These are phyloP conservation scores for Phytopythium vexans DNA, from an alignment of 352 stramenopile genomes.

Conservation along the genomic window DNA sequence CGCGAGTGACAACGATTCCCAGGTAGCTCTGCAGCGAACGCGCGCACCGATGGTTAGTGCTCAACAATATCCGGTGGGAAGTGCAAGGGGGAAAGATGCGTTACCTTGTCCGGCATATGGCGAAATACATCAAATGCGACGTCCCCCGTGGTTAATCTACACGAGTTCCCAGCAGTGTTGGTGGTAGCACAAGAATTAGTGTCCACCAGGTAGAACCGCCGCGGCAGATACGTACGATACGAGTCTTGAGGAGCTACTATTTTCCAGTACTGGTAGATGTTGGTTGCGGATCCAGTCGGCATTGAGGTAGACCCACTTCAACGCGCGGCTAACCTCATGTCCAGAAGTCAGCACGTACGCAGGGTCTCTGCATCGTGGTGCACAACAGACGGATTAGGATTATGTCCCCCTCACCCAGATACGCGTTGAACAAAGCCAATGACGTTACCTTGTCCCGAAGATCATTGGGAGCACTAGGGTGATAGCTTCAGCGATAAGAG, in stretches of 20 bases:
- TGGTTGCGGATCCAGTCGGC: slow-evolving; percentile 81
- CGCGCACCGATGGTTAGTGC: too few species aligned
- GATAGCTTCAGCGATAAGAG: slow-evolving; percentile 77
- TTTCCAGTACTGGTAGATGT: slow-evolving; percentile 42
- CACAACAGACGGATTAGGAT: neutral
- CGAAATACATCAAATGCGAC: slow-evolving; percentile 81
- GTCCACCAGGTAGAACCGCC: neutral
- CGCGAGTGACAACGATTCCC: slow-evolving; percentile 52
- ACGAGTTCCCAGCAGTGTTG: neutral
- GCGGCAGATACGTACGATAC: slow-evolving; percentile 34
- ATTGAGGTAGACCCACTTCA: slow-evolving; percentile 89
- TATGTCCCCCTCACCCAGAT: neutral
- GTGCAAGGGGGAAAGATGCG: neutral
- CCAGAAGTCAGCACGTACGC: slow-evolving; percentile 64
- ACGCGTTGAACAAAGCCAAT: neutral
- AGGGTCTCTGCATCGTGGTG: slow-evolving; percentile 43
- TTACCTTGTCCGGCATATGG: slow-evolving; percentile 84
- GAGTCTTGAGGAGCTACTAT: slow-evolving; percentile 6
- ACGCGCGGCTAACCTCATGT: slow-evolving; percentile 60
- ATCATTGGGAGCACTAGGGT: slow-evolving; percentile 77
- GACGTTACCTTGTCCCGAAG: slow-evolving; percentile 47
- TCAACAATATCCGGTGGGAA: too few species aligned
- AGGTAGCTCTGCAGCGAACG: slow-evolving; percentile 29
- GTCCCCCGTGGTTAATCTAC: slow-evolving; percentile 56
- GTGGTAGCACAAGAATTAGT: slow-evolving; percentile 1